Base-by-base conservation (phyloP, 1,284 basidiomycete species). In the Fomes fomentarius region DNA sequence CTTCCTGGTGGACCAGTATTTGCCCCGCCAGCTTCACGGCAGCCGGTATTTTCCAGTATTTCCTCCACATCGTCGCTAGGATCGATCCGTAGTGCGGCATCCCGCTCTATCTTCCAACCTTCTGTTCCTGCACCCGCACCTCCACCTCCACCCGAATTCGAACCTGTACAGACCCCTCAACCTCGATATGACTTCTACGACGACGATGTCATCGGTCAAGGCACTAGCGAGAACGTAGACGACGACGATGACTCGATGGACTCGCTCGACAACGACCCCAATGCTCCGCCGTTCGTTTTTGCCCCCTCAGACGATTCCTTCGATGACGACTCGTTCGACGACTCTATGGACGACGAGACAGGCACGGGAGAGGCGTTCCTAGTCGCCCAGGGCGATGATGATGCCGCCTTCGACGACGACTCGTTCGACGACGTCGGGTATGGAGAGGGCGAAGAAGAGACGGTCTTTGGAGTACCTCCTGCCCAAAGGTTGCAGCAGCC, bases 391-490 rank as follows among this genome's bases (percentile, higher is more conserved):
- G 65, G 65, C n/a, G 53, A 58, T 14, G 61, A 61, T 17, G 65
- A 54, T 11, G 66, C 63, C 34, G 56, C 30, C 17, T 67, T 62
- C 46, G 69, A 66, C 40, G 83, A 85, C 47, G 82, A 85, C 64
- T 79, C 79, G 26, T 77, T 74, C 60, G 75, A 76, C 49, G 73
- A 72, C 38, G 68, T 51, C 12, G 59, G 28, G 38, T 65, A 58
- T 40, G 66, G 66, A 19, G 67, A 64, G 22, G 71, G 71, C 42
- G 79, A 72, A 33, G 77, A 85, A 60, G 87, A 90, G 67, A 89
- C 88, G 11, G 69, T 90, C 50, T 90, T 90, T 70, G 87, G 87
- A 12, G 80, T 83, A 19, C 78, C 78, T 3, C 81, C 82, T 38
- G 78, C 74, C 17, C 78, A 81, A 61, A 71, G 80, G 40, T 60